A percentile compares a stretch with the other conserved stretches of the same genome.
Conservation (phyloP, 306 rosid species). For the Luffa aegyptiaca region DNA sequence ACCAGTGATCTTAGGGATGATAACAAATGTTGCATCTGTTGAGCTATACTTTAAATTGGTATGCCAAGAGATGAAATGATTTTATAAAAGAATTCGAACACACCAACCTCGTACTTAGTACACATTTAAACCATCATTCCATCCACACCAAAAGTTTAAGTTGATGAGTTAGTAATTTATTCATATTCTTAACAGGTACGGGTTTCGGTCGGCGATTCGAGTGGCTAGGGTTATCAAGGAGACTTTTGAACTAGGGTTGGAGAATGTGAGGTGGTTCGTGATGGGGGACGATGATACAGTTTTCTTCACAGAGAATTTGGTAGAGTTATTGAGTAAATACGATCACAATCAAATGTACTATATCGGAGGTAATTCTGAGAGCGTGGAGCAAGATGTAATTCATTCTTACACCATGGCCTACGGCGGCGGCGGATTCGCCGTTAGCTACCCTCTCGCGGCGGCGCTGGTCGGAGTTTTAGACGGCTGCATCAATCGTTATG, state of each 20-base stretch:
- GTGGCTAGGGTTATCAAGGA: conserved; percentile 66
- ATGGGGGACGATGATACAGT: conserved; percentile 84
- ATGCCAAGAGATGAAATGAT: too few species aligned
- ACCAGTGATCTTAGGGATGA: too few species aligned
- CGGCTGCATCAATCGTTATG: conserved; percentile 55
- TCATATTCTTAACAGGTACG: conserved; percentile 15
- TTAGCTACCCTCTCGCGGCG: conserved; percentile 56
- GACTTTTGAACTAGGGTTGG: conserved; percentile 49
- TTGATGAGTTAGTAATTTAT: not conserved
- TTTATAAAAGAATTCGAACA: too few species aligned
- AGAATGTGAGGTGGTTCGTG: conserved; percentile 66
- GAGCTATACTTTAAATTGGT: too few species aligned
- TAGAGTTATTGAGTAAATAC: conserved; percentile 41
- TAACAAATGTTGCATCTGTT: too few species aligned
- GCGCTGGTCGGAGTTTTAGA: conserved; percentile 52
- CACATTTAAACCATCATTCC: too few species aligned
- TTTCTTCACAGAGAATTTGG: conserved; percentile 47
- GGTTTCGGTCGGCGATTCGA: conserved; percentile 53
- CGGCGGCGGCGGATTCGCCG: conserved; percentile 75
- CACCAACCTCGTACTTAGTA: too few species aligned
- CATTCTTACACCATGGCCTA: conserved; percentile 54
- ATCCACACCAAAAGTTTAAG: too few species aligned
- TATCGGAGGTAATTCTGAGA: conserved; percentile 68
- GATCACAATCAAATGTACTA: conserved; percentile 79
- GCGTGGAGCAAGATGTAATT: conserved; percentile 48